phyloP scores from a whole-genome alignment of 2,329 filamentous ascomycete genomes.

The Aspergillus alliaceus region DNA sequence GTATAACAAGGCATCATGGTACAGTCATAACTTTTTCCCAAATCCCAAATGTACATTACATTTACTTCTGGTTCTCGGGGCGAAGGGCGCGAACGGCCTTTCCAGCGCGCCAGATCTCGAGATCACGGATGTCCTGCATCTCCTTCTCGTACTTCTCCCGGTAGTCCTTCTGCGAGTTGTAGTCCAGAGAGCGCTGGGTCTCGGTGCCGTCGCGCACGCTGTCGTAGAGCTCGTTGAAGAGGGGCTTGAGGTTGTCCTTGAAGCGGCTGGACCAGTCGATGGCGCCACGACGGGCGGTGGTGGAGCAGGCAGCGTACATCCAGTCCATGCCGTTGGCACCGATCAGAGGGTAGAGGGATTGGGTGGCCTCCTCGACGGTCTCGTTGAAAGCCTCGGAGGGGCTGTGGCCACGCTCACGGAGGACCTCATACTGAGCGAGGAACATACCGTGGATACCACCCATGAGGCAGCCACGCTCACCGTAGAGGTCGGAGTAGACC shows the following conservation, averaged over 20 bases:
- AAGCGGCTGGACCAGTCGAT: slow-evolving; percentile 98
- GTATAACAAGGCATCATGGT: slow-evolving; percentile 33
- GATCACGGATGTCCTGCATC: slow-evolving; percentile 95
- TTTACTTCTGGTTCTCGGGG: slow-evolving; percentile 81
- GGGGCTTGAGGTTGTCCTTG: slow-evolving; percentile 97
- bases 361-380: slow-evolving; percentile 99
- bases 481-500: slow-evolving; percentile 99
- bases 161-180: slow-evolving; percentile 95
- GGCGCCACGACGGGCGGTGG: slow-evolving; percentile 94
- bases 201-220: slow-evolving; percentile 87
- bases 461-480: slow-evolving; percentile 99
- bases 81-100: slow-evolving; percentile 89
- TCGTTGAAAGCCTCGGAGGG: slow-evolving; percentile 99
- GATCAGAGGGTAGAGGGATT: slow-evolving; percentile 96
- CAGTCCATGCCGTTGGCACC: slow-evolving; percentile 99
- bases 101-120: slow-evolving; percentile 99
- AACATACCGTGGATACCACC: slow-evolving; percentile 99
- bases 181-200: slow-evolving; percentile 94
- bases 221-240: slow-evolving; percentile 97
- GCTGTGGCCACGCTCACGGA: slow-evolving; percentile 96
- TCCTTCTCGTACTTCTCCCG: slow-evolving; percentile 95
- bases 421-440: slow-evolving; percentile 99
- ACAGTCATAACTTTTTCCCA: slow-evolving; percentile 37
- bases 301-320: slow-evolving; percentile 99
- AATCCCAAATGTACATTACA: slow-evolving; percentile 26